Evolutionary conservation across 352 stramenopile genomes (phyloP).

Genomic region (Globisporangium canariense): DNA sequence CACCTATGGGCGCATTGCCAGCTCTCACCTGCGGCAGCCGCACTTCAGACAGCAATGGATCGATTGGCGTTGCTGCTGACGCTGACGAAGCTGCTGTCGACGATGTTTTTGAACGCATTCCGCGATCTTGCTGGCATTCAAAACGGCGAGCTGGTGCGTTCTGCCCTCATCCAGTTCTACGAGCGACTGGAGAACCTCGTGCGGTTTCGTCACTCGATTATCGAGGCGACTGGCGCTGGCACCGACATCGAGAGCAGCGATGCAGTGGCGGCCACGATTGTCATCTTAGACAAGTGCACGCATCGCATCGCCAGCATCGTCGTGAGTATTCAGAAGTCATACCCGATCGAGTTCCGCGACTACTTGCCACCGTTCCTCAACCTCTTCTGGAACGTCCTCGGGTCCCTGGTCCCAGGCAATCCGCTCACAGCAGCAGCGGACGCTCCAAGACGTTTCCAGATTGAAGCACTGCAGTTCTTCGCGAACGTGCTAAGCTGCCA

Average conservation of each 20-base stretch:
- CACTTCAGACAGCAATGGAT: constrained; percentile 16
- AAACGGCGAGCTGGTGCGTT: constrained; percentile 50
- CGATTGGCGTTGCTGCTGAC: constrained; percentile 42
- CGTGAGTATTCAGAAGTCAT: constrained; percentile 70
- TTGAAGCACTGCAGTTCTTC: constrained; percentile 78
- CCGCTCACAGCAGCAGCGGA: constrained; percentile 7
- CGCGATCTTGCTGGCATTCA: constrained; percentile 54
- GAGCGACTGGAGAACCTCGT: constrained; percentile 65
- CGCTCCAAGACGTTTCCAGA: constrained; percentile 43
- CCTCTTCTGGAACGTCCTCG: constrained; percentile 64
- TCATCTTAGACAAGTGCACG: constrained; percentile 59
- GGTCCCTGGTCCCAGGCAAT: constrained; percentile 20
- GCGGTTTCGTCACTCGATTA: constrained; percentile 28
- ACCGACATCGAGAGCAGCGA: constrained; percentile 2
- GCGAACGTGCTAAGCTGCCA: constrained; percentile 77
- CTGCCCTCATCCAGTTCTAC: constrained; percentile 65
- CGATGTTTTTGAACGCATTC: constrained; percentile 69
- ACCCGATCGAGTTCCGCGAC: constrained; percentile 82
- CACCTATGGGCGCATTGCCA: constrained; percentile 27
- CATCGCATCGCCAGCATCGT: constrained; percentile 61
- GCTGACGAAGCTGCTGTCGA: constrained; percentile 65
- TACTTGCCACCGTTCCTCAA: constrained; percentile 64
- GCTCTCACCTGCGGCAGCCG: constrained; percentile 12
- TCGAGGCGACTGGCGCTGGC: constrained; percentile 1
- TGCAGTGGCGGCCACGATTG: background rate